These are phyloP conservation scores for Podospora tetraspora DNA, from an alignment of 495 filamentous ascomycete species.

Conservation along the genomic window DNA sequence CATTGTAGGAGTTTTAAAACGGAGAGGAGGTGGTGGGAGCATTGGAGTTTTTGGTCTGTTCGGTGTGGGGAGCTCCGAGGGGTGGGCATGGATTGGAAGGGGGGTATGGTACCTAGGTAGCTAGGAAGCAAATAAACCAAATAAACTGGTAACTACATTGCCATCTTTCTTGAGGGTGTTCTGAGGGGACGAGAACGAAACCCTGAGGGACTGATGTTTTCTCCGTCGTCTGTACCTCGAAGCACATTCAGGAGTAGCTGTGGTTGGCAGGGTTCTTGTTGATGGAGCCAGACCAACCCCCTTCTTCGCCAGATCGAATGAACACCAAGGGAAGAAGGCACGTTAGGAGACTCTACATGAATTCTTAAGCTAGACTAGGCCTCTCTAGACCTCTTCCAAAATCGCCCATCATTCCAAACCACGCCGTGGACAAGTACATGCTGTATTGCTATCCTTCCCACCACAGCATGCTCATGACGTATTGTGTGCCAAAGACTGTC, in stretches of 20 bases:
- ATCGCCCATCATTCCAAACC: no score
- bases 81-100: background rate
- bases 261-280: no score
- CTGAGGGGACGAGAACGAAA: background rate
- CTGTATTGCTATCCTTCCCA: background rate
- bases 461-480: no score
- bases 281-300: no score
- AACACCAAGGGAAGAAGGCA: no score
- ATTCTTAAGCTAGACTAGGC: background rate
- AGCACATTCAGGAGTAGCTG: background rate
- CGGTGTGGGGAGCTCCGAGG: background rate
- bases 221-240: no score
- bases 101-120: background rate
- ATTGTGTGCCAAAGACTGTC: no score
- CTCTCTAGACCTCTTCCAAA: background rate
- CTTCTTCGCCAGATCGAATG: no score
- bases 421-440: background rate
- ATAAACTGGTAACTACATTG: background rate
- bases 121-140: background rate
- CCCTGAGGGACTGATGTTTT: background rate
- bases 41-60: background rate
- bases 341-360: no score
- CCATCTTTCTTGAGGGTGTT: background rate
- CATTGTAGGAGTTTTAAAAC: background rate
- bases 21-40: background rate